Base-by-base conservation (phyloP, 352 stramenopile species). In the Thalassiosira sp. region DNA sequence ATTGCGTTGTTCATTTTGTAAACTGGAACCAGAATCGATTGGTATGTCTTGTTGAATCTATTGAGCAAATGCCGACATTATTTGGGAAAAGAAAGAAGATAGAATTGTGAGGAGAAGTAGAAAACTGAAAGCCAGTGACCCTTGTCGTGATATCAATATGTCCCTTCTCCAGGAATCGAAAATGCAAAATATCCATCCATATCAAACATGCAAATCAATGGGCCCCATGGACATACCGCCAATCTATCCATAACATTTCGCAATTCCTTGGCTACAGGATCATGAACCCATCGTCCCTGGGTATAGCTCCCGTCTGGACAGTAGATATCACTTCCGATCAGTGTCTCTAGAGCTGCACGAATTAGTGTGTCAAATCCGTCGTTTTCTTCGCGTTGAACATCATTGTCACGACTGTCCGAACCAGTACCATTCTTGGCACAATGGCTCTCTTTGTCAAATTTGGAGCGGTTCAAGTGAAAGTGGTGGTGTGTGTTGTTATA, bases 251-350 rank as follows among this genome's bases (percentile, higher is more conserved):
- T 56, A 37, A 58, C 15, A 18, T 11, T 49, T 35, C 40, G 13
- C 15, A 76, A 56, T 33, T n/a, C 58, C 24, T 66, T 51, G 8
- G 43, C 56, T 31, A 58, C 51, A 60, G 46, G 54, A 67, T 65
- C 66, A 68, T 76, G 40, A 13, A 76, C 7, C 48, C 67, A 69
- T 35, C 67, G 3, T 33, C 48, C 56, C 48, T 76, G 66, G 25
- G 66, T 64, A 0, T 54, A 68, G 27, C 54, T 76, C 28, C 45
- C 66, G 43, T 74, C 65, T 20, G 42, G 54, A 48, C 56, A 20
- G 5, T 33, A 42, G 16, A 76, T 42, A 33, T 70, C 67, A 42
- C 67, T 76, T 57, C 68, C n/a, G 16, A 76, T 60, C 3, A 68
- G 18, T n/a, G 45, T 46, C 25, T 62, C 8, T 16, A 76, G 18